A percentile compares a stretch with the other conserved stretches of the same genome.
Conservation (phyloP, 148 eudicot genomes). For the Cornus kousa region DNA sequence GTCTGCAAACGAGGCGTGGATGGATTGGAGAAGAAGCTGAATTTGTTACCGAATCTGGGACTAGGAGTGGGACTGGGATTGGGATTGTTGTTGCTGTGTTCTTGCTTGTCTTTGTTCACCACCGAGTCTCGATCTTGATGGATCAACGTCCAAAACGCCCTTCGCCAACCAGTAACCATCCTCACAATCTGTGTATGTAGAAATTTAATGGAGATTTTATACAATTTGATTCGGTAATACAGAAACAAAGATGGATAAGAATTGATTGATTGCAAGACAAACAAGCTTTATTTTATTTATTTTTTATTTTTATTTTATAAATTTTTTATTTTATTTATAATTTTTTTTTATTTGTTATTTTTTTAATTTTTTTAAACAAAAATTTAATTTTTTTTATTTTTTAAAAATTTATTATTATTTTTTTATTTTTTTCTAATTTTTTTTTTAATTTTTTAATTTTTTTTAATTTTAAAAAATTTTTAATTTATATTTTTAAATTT, state of each 20-base stretch:
- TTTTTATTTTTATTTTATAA: too few relatives aligned
- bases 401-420: too few relatives aligned
- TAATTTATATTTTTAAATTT: too few relatives aligned
- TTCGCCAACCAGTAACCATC: conserved; percentile 76
- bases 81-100: conserved; percentile 4
- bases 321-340: too few relatives aligned
- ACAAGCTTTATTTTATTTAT: not conserved
- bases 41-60: conserved; percentile 40
- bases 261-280: not conserved
- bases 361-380: too few relatives aligned
- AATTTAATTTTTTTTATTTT: too few relatives aligned
- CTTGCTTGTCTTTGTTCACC: conserved; percentile 1
- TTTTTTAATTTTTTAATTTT: too few relatives aligned
- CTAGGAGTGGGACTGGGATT: conserved; percentile 28
- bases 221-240: too few relatives aligned
- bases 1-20: conserved; percentile 47
- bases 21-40: conserved; percentile 50
- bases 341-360: too few relatives aligned
- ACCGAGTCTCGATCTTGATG: conserved; percentile 40
- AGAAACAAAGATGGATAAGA: not conserved
- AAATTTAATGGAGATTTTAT: not conserved
- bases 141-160: conserved; percentile 73
- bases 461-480: too few relatives aligned
- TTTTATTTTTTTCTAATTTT: too few relatives aligned
- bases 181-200: not conserved